Evolutionary conservation across 148 eudicot genomes (phyloP).

Genomic region (Vaccinium corymbosum): DNA sequence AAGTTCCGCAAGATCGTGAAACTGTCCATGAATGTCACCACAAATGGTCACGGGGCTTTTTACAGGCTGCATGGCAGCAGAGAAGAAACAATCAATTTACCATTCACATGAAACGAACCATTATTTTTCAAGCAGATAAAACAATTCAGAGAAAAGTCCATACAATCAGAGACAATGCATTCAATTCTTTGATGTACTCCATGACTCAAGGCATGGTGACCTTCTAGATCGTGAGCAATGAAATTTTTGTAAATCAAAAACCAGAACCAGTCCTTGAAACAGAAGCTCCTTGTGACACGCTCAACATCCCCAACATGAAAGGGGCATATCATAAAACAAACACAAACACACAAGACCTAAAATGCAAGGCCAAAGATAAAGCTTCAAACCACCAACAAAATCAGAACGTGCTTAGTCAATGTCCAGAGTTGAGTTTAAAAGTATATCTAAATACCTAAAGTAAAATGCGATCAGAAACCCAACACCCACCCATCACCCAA

Average conservation of each 20-base stretch:
- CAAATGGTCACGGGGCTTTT: conserved; percentile 97
- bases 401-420: not conserved
- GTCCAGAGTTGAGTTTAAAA: not conserved
- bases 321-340: not conserved
- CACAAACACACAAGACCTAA: not conserved
- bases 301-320: not conserved
- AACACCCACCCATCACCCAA: not conserved
- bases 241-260: not conserved
- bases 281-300: not conserved
- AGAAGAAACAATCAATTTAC: conserved; percentile 10
- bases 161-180: not conserved
- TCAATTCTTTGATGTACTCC: not conserved
- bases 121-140: not conserved
- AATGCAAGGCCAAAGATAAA: not conserved
- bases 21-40: conserved; percentile 95
- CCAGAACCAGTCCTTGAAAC: not conserved
- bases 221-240: not conserved
- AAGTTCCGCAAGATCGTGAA: conserved; percentile 95
- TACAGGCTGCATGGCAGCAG: conserved; percentile 68
- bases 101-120: not conserved
- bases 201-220: not conserved
- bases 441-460: not conserved
- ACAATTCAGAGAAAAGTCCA: not conserved
- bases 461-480: not conserved
- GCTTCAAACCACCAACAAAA: not conserved